These are phyloP conservation scores for Haplosporangium gracile DNA, from an alignment of 192 early-diverging fungal genomes.

Conservation along the genomic window DNA sequence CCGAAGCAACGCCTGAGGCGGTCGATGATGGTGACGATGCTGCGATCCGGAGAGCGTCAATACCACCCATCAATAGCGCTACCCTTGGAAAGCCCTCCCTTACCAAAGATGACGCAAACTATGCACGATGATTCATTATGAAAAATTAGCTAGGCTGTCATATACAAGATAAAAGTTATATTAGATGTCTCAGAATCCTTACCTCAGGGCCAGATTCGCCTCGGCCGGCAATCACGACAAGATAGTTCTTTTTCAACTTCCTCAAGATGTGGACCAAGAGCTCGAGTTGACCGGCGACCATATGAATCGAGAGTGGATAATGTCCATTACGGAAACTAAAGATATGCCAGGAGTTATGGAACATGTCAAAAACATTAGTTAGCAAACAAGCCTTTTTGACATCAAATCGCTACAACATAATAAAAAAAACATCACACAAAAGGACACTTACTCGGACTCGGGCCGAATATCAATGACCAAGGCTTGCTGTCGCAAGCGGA, in stretches of 20 bases:
- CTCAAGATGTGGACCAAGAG: constrained; percentile 57
- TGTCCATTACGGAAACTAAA: constrained; percentile 66
- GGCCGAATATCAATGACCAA: constrained; percentile 71
- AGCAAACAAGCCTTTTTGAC: not conserved
- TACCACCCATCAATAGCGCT: constrained; percentile 64
- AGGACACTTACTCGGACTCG: constrained; percentile 62
- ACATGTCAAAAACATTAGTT: not conserved
- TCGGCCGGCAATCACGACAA: constrained; percentile 62
- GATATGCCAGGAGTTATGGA: not conserved
- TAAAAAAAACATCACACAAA: not conserved
- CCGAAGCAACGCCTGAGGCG: not conserved
- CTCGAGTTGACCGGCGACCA: constrained; percentile 58
- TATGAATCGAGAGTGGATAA: constrained; percentile 67
- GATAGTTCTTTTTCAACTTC: constrained; percentile 67
- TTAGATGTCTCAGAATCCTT: not conserved
- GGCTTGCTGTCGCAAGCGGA: constrained; percentile 57
- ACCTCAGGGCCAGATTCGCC: constrained; percentile 67
- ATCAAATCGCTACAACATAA: not conserved
- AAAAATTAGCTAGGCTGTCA: too few relatives aligned
- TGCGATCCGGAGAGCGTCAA: constrained; percentile 58
- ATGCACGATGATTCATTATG: not conserved
- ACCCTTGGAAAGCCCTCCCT: constrained; percentile 58
- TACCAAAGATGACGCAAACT: constrained; percentile 67
- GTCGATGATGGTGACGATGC: constrained; percentile 3
- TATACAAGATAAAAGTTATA: not conserved